Conservation (phyloP, 148 eudicot genomes). For the Beta vulgaris region DNA sequence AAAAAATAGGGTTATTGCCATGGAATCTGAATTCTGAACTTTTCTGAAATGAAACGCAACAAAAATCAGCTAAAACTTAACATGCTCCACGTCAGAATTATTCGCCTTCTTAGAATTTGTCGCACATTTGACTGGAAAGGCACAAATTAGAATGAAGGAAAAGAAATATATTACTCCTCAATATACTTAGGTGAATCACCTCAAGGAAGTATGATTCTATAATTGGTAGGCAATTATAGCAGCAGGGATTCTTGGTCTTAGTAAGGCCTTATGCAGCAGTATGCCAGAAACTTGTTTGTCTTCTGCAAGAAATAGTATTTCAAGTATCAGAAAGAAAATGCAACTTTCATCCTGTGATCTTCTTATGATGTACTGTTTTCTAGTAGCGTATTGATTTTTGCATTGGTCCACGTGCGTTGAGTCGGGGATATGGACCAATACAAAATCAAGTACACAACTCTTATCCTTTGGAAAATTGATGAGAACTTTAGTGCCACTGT, state of each 20-base stretch:
- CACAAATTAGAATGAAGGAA: not conserved
- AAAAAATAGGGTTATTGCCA: not conserved
- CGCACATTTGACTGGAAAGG: not conserved
- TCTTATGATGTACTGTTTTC: not conserved
- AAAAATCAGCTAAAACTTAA: not conserved
- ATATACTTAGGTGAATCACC: not conserved
- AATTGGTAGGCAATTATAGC: not conserved
- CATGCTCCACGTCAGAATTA: too few relatives aligned
- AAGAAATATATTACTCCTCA: not conserved
- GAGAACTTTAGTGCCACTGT: too few relatives aligned
- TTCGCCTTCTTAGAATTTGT: not conserved
- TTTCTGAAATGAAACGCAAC: not conserved
- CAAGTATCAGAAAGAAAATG: conserved; percentile 20
- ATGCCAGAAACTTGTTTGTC: conserved; percentile 35
- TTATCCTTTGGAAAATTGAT: not conserved
- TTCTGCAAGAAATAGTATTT: conserved; percentile 29
- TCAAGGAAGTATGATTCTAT: not conserved
- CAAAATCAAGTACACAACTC: not conserved
- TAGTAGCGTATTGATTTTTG: conserved; percentile 15
- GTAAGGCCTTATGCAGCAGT: conserved; percentile 39
- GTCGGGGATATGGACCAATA: conserved; percentile 37
- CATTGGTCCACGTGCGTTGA: conserved; percentile 34
- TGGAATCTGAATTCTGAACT: not conserved
- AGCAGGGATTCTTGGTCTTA: not conserved
- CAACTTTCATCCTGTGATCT: not conserved